Evolutionary conservation across 495 filamentous ascomycete species (phyloP).

Genomic region (Penicillium steckii): DNA sequence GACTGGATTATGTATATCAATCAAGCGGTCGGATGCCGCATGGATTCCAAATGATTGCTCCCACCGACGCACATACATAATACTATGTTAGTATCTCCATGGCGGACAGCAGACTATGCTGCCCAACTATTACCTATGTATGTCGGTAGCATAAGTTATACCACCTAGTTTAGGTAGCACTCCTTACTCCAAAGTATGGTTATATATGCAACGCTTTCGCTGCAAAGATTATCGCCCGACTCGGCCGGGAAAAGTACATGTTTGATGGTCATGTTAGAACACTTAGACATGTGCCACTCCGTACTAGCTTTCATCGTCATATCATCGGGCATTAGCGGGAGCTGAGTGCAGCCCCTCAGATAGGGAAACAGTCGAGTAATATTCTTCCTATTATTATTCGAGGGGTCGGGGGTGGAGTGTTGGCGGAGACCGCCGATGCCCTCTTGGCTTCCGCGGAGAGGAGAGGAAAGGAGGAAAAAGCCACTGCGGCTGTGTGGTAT

Average conservation of each 20-base stretch:
- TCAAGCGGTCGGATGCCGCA: background rate
- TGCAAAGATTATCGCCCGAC: background rate
- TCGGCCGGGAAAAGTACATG: background rate
- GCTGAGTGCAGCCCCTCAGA: background rate
- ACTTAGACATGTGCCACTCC: constrained; percentile 8
- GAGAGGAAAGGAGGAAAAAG: too few relatives aligned
- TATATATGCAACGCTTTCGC: background rate
- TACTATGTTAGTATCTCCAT: too few relatives aligned
- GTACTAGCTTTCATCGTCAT: background rate
- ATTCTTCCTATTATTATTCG: constrained; percentile 8
- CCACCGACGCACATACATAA: too few relatives aligned
- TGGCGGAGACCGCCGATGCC: constrained; percentile 27
- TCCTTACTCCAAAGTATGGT: too few relatives aligned
- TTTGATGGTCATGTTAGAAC: background rate
- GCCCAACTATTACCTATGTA: too few relatives aligned
- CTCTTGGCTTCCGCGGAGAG: constrained; percentile 2
- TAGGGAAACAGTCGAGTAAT: constrained; percentile 17
- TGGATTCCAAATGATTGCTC: too few relatives aligned
- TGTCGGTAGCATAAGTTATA: too few relatives aligned
- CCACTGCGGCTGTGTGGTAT: constrained; percentile 7
- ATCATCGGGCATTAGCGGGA: background rate
- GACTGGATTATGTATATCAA: background rate
- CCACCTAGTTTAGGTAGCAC: too few relatives aligned
- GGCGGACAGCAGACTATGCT: too few relatives aligned
- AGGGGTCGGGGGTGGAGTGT: background rate